phyloP scores from a whole-genome alignment of 83 land plant genomes.

The Diphasiastrum complanatum region DNA sequence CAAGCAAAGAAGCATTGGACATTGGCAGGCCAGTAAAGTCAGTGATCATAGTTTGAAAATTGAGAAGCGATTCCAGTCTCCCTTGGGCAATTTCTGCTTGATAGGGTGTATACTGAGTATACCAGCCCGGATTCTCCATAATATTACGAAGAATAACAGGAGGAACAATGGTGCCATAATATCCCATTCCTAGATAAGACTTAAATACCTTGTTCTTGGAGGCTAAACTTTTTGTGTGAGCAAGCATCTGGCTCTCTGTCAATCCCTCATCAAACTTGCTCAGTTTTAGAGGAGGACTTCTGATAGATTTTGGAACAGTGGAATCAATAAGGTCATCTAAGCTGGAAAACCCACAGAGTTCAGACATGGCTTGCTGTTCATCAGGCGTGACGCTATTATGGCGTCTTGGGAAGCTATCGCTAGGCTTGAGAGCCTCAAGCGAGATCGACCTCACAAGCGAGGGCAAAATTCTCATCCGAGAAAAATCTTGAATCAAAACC shows the following conservation, averaged over 20 bases:
- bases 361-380: conserved; percentile 7
- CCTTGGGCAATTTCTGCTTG: conserved; percentile 14
- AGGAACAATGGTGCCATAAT: conserved; percentile 11
- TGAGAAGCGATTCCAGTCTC: conserved; percentile 7
- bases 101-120: conserved; percentile 15
- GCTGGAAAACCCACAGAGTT: conserved; percentile 7
- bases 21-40: conserved; percentile 11
- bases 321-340: conserved; percentile 8
- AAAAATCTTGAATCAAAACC: too few species aligned
- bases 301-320: conserved; percentile 14
- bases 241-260: conserved; percentile 15
- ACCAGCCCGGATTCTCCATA: conserved; percentile 18
- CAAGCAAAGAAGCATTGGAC: conserved; percentile 13
- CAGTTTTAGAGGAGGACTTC: neutral
- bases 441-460: conserved; percentile 6
- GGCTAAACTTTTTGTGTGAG: conserved; percentile 3
- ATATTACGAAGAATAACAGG: conserved; percentile 9
- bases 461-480: too few species aligned
- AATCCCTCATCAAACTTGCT: conserved; percentile 13
- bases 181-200: conserved; percentile 15
- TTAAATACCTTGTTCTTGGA: conserved; percentile 5
- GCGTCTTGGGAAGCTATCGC: conserved; percentile 7
- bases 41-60: conserved; percentile 10
- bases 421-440: conserved; percentile 9
- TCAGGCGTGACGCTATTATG: conserved; percentile 2